Conservation (phyloP, 2,329 filamentous ascomycete species). For the Xylaria sp. region DNA sequence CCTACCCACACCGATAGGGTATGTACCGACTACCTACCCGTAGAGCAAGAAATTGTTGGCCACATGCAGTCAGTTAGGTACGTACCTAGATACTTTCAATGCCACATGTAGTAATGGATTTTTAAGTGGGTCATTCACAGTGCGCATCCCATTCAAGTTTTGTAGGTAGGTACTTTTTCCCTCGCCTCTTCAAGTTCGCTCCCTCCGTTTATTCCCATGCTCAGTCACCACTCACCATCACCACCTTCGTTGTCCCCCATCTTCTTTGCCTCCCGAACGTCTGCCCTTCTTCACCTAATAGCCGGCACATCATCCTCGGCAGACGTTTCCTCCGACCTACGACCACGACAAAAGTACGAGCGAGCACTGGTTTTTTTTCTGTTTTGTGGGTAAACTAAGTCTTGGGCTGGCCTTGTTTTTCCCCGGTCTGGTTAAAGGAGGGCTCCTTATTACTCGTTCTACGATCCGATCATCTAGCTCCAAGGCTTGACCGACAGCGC, state of each 20-base stretch:
- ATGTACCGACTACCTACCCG: not conserved
- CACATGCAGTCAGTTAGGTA: conserved; percentile 11
- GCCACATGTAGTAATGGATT: conserved; percentile 20
- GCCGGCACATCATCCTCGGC: not conserved
- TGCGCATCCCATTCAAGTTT: conserved; percentile 2
- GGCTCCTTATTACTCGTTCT: conserved; percentile 19
- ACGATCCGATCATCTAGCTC: conserved; percentile 17
- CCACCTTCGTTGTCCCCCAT: conserved; percentile 16
- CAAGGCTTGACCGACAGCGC: conserved; percentile 2
- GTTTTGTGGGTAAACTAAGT: not conserved
- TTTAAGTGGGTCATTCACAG: conserved; percentile 9
- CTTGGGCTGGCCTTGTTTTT: conserved; percentile 23
- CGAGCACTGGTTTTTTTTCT: not conserved
- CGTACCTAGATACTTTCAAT: not conserved
- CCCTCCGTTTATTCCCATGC: conserved; percentile 7
- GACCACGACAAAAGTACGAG: not conserved
- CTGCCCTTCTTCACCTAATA: conserved; percentile 5
- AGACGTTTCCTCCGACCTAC: conserved; percentile 3
- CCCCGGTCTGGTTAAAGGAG: conserved; percentile 8
- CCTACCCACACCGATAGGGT: not conserved
- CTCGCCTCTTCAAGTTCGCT: conserved; percentile 25
- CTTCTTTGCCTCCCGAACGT: conserved; percentile 19
- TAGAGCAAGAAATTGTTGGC: not conserved
- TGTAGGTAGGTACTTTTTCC: conserved; percentile 14
- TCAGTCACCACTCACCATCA: conserved; percentile 14